Evolutionary conservation across 148 eudicot genomes (phyloP), one percentile per base, ranked within the genome.

Genomic region (Spergularia marina): DNA sequence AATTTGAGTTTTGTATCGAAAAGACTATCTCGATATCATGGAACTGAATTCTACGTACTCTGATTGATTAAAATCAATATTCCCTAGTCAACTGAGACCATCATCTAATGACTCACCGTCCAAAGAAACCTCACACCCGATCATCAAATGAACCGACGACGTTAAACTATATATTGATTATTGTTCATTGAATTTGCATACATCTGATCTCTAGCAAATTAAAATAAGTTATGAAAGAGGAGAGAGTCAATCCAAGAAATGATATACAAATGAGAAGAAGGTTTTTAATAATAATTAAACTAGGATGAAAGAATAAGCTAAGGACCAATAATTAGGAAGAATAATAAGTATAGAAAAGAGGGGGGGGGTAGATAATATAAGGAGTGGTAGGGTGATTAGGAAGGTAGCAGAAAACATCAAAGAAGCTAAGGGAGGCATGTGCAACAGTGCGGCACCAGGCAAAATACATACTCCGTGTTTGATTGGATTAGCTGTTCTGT

Each of bases 401-500:
- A 70, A 76, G 78, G 41, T 10, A 68, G 60, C 70, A 74, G 56
- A 74, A 56, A 9, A 21, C 66, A 79, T 64, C 16, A 80, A 16
- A 67, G 14, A 70, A 53, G 25, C 25, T 23, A 23, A 23, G 60
- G 8, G 14, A n/a, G 47, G 73, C 83, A 76, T 81, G 83, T 81
- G 83, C 30, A 66, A 72, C 68, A 81, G 66, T 65, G 49, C 47
- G 58, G 21, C 65, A 70, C 52, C 49, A 64, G 60, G 56, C 34
- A 58, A 70, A 25, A 70, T 58, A 54, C 51, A 30, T 30, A 30
- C 36, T 30, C 49, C 10, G 23, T 70, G 57, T 76, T 74, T 76
- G 36, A 76, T 75, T 76, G 72, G 74, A 79, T 66, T 76, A 81
- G 83, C 83, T 81, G 77, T 72, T 67, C 30, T 3, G 34, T 30